These are phyloP conservation scores for Imleria badia DNA, from an alignment of 768 basidiomycete species.

Conservation along the genomic window DNA sequence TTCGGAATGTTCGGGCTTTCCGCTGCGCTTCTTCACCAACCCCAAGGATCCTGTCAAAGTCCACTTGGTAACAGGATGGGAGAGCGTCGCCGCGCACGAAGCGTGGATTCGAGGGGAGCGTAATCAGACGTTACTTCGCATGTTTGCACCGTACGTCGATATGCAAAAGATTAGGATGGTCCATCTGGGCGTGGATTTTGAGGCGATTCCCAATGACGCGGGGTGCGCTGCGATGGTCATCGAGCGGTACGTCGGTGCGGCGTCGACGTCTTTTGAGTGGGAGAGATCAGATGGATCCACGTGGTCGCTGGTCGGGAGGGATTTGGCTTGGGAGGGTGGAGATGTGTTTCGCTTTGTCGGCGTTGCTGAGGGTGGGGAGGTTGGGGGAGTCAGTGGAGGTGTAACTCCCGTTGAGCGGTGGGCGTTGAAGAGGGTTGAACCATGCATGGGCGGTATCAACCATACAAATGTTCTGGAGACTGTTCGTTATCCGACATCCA, in stretches of 20 bases:
- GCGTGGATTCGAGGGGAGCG: conserved; percentile 41
- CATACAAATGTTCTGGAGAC: too few species aligned
- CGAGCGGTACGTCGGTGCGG: conserved; percentile 4
- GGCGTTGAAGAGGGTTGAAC: conserved; percentile 14
- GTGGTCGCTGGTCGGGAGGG: conserved; percentile 13
- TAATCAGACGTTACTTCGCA: conserved; percentile 38
- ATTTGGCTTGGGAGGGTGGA: conserved; percentile 5
- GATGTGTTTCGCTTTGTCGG: conserved; percentile 17
- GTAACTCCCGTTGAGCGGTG: conserved; percentile 4
- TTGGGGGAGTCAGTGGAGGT: not conserved
- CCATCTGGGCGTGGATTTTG: conserved; percentile 42
- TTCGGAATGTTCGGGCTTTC: conserved; percentile 41
- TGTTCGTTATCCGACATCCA: too few species aligned
- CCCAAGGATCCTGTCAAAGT: conserved; percentile 22
- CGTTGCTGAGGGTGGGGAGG: not conserved
- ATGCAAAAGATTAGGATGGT: conserved; percentile 33
- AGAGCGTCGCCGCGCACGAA: conserved; percentile 39
- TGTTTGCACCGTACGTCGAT: conserved; percentile 31
- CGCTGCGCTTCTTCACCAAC: conserved; percentile 39
- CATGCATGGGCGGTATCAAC: too few species aligned
- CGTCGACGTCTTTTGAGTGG: not conserved
- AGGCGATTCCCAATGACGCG: conserved; percentile 21
- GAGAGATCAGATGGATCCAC: not conserved
- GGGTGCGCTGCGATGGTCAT: not conserved
- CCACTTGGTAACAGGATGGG: conserved; percentile 47